Base-by-base conservation (phyloP, 148 eudicot species). In the Salicornia ramosissima region DNA sequence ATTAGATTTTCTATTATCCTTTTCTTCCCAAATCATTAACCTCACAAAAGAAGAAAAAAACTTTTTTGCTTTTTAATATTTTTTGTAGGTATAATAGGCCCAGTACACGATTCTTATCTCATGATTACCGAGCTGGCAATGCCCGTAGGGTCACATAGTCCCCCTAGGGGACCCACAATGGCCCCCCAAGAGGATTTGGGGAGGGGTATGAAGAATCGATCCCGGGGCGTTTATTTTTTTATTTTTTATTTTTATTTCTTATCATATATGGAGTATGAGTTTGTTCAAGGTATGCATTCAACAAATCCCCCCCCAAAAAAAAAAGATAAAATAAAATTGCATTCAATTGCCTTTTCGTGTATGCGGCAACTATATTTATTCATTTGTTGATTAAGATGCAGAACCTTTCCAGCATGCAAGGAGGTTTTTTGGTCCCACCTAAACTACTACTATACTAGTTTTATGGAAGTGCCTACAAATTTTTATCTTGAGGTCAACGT, bases 401-500 rank as follows among this genome's bases (percentile, higher is more conserved):
- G 61, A 76, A 26, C n/a, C 14, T 51, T 69, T 75, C 55, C 25
- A 34, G 70, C 70, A 74, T 59, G 54, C 71, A 66, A 39, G 80
- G 73, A 67, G 39, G 50, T 59, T 65, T 9, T 16, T 66, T 29
- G 76, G 76, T 54, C 76, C 63, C 67, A 77, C 71, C 29, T 72
- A 29, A 59, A 24, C 49, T 50, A 61, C 45, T 46, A 39, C 60
- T 51, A 39, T 36, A 42, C 45, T 58, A 49, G 60, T 67, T 66
- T 71, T n/a, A 74, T 67, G 58, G 64, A 67, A 52, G 31, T 71
- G 30, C 71, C 67, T 58, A 65, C 21, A 49, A 66, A 68, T 26
- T 65, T 59, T 71, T 49, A 71, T 71, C 75, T 71, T 65, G 16
- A 58, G 71, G 80, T 77, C 80, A 77, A 77, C 75, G 25, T 52